phyloP scores from a whole-genome alignment of 345 rosid genomes.

The Gossypium anomalum region DNA sequence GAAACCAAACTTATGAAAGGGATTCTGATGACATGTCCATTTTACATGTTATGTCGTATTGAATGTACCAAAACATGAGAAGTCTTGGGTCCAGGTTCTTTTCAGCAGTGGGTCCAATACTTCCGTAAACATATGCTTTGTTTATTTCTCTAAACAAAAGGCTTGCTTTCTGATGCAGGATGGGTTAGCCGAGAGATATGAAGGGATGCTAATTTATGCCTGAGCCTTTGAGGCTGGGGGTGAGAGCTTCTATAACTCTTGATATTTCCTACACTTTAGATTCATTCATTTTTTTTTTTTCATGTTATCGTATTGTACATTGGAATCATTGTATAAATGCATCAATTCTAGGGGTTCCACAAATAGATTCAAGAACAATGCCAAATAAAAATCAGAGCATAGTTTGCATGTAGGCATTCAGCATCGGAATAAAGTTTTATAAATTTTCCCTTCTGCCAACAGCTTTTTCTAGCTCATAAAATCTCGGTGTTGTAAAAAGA shows the following conservation, averaged over 20 bases:
- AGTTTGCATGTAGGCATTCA: not conserved
- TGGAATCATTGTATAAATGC: slow-evolving; percentile 16
- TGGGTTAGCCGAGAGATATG: not conserved
- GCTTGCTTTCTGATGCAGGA: slow-evolving; percentile 26
- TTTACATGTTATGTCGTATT: not conserved
- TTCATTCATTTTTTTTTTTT: slow-evolving; percentile 18
- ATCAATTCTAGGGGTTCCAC: slow-evolving; percentile 3
- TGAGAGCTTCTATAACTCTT: slow-evolving; percentile 6
- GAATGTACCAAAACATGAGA: not conserved
- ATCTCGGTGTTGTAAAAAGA: not conserved
- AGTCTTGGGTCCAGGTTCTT: not conserved
- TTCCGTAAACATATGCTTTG: not conserved
- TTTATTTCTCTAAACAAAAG: not conserved
- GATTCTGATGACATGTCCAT: not conserved
- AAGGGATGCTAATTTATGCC: slow-evolving; percentile 5
- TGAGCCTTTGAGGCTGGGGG: slow-evolving; percentile 6
- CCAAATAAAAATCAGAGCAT: not conserved
- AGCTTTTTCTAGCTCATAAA: not conserved
- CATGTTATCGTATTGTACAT: slow-evolving; percentile 14
- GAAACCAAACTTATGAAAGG: not conserved
- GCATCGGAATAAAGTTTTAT: not conserved
- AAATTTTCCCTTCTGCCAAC: not conserved
- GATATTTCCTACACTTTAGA: not conserved
- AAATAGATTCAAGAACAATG: not conserved
- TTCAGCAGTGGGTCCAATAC: not conserved